These are phyloP conservation scores for Colletotrichum cereale DNA, from an alignment of 2,329 filamentous ascomycete species.

Conservation along the genomic window DNA sequence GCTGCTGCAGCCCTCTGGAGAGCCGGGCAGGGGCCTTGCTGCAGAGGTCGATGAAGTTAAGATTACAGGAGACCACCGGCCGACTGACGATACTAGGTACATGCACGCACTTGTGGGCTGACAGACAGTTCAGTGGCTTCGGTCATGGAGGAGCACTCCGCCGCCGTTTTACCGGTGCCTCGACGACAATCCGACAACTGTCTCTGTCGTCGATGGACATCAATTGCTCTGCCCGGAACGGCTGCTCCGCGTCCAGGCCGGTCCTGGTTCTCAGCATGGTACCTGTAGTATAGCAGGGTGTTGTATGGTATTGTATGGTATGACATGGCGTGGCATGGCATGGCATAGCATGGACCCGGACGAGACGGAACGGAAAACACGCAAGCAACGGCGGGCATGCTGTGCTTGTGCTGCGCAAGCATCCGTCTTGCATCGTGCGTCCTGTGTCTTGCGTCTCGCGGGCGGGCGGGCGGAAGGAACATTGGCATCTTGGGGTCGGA, in stretches of 20 bases:
- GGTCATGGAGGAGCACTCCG: neutral
- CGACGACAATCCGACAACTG: neutral
- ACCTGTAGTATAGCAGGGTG: neutral
- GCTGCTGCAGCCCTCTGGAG: neutral
- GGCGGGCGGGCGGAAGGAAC: too few relatives aligned
- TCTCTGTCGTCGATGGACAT: neutral
- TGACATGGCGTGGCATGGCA: neutral
- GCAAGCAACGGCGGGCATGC: slow-evolving; percentile 23
- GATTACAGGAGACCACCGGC: slow-evolving; percentile 3
- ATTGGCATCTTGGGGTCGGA: neutral
- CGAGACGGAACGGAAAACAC: slow-evolving; percentile 31
- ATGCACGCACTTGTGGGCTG: neutral
- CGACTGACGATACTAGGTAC: neutral
- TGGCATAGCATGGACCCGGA: slow-evolving; percentile 13
- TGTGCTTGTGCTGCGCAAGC: slow-evolving; percentile 1
- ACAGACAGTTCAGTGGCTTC: neutral
- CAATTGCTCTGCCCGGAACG: slow-evolving; percentile 15
- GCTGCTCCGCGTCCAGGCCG: slow-evolving; percentile 5
- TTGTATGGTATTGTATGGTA: neutral
- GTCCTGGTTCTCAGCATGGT: slow-evolving; percentile 8
- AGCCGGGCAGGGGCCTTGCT: neutral
- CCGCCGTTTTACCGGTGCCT: neutral
- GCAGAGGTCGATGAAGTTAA: neutral
- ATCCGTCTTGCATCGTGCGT: slow-evolving; percentile 20
- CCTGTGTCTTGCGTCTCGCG: neutral